Evolutionary conservation across 2,329 filamentous ascomycete genomes (phyloP).

Genomic region (Botrytis squamosa): DNA sequence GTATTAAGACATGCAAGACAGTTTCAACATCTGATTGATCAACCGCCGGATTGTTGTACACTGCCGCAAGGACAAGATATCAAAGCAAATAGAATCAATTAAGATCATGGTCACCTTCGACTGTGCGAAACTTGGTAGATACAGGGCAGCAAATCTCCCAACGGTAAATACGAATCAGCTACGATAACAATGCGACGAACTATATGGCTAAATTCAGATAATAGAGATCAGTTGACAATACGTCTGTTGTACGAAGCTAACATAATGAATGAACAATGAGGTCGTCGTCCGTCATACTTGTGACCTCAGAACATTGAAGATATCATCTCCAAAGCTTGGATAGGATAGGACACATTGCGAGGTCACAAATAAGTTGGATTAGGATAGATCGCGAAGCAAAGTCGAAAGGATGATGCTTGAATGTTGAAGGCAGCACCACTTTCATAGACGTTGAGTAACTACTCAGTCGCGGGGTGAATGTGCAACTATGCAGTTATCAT

Average conservation of each 20-base stretch:
- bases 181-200: neutral
- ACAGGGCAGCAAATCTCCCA: neutral
- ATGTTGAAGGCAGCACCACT: neutral
- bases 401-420: neutral
- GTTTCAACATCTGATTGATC: neutral
- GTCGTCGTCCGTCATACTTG: neutral
- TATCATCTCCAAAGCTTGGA: neutral
- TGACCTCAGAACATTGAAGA: neutral
- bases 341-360: neutral
- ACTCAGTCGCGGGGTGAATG: neutral
- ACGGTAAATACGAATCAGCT: neutral
- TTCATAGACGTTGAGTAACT: neutral
- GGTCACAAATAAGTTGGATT: neutral
- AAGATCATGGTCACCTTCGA: neutral
- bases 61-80: neutral
- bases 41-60: neutral
- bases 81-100: neutral
- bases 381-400: neutral
- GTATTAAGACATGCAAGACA: neutral
- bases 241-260: neutral
- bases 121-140: neutral
- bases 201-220: neutral
- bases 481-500: neutral
- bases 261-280: neutral
- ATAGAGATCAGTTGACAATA: conserved; percentile 5